Conservation (phyloP, 148 eudicot species). For the Silene latifolia region DNA sequence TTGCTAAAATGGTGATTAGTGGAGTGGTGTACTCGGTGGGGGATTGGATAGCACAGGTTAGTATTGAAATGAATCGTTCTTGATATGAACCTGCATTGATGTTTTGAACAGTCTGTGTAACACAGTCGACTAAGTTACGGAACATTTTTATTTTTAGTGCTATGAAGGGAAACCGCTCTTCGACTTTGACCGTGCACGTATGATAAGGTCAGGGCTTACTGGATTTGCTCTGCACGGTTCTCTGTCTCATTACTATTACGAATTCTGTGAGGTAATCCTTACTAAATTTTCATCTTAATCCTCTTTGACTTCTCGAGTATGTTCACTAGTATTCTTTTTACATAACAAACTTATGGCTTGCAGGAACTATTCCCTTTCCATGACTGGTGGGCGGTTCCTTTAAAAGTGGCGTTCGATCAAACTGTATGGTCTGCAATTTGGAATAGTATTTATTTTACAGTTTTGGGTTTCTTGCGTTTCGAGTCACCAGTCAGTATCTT, state of each 20-base stretch:
- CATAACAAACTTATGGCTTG: slow-evolving; percentile 6
- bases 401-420: slow-evolving; percentile 88
- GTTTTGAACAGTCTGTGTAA: no score
- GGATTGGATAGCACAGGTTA: slow-evolving; percentile 99
- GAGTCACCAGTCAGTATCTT: slow-evolving; percentile 72
- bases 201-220: slow-evolving; percentile 86
- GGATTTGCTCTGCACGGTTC: slow-evolving; percentile 95
- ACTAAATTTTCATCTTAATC: neutral
- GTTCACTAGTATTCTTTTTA: neutral
- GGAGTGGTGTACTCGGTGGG: slow-evolving; percentile 95
- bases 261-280: slow-evolving; percentile 77
- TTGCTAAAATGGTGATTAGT: slow-evolving; percentile 94
- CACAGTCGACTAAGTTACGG: slow-evolving; percentile 1
- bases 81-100: neutral
- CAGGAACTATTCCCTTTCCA: slow-evolving; percentile 80
- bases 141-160: slow-evolving; percentile 46
- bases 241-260: slow-evolving; percentile 91
- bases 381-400: slow-evolving; percentile 95
- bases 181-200: slow-evolving; percentile 83
- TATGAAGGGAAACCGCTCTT: slow-evolving; percentile 90
- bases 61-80: slow-evolving; percentile 21
- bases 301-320: neutral
- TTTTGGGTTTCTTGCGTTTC: slow-evolving; percentile 65
- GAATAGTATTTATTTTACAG: slow-evolving; percentile 86
- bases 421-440: slow-evolving; percentile 84